phyloP scores from a whole-genome alignment of 108 stramenopile species.

The Skeletonema grethae region DNA sequence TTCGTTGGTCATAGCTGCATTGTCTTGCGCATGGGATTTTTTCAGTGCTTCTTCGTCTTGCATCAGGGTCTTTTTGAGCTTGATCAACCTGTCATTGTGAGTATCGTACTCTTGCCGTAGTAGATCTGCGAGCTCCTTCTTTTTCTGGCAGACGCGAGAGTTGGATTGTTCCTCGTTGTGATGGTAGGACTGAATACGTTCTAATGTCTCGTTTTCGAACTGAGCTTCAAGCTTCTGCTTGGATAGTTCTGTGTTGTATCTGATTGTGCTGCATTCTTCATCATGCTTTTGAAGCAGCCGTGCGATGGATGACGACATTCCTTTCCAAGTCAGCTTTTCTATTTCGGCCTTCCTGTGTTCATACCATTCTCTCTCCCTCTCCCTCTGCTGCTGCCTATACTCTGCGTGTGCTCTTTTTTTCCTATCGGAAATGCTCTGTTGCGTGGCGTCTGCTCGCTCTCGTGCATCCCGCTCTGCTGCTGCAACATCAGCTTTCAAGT shows the following conservation, averaged over 20 bases:
- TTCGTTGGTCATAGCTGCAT: conserved; percentile 16
- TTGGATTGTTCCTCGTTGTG: conserved; percentile 24
- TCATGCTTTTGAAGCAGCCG: conserved; percentile 34
- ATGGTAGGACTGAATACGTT: conserved; percentile 27
- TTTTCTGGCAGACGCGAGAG: conserved; percentile 12
- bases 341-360: conserved; percentile 27
- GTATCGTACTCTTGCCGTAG: conserved; percentile 13
- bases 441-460: conserved; percentile 14
- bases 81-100: conserved; percentile 18
- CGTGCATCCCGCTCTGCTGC: conserved; percentile 29
- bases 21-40: conserved; percentile 20
- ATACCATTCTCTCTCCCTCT: conserved; percentile 40
- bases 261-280: conserved; percentile 36
- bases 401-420: conserved; percentile 19
- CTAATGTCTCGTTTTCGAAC: conserved; percentile 30
- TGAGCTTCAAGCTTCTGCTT: conserved; percentile 49
- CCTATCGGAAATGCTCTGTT: conserved; percentile 15
- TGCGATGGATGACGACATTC: conserved; percentile 30
- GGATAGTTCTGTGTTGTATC: conserved; percentile 16
- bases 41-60: conserved; percentile 36
- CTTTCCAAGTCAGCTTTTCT: conserved; percentile 30
- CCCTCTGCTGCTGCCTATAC: conserved; percentile 14
- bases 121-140: conserved; percentile 29
- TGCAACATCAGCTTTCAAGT: conserved; percentile 13
- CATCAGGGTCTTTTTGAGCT: conserved; percentile 24